Percentiles rank a stretch among this genome's conserved stretches.
Conservation (phyloP, 805 yeast species). For the Ogataea neopini region DNA sequence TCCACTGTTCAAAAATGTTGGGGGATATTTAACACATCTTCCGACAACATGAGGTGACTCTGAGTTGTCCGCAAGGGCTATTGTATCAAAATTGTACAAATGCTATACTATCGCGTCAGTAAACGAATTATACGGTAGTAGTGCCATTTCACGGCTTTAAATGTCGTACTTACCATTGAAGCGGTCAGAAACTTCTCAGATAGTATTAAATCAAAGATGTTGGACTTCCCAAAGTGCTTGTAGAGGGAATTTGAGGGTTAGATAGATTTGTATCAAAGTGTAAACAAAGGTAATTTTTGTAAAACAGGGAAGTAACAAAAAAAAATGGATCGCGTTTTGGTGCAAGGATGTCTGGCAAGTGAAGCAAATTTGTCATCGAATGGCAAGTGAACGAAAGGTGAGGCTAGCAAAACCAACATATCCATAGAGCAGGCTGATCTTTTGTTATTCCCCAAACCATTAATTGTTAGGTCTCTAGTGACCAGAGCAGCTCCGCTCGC, state of each 20-base stretch:
- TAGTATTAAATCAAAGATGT: neutral
- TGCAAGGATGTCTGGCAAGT: slow-evolving; percentile 2
- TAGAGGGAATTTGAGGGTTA: neutral
- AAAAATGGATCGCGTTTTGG: neutral
- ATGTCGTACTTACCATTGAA: no score
- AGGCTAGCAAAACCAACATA: no score
- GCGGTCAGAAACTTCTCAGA: neutral
- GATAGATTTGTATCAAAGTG: neutral
- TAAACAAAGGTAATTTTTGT: slow-evolving; percentile 4
- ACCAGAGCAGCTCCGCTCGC: no score
- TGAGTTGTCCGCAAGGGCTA: slow-evolving; percentile 11
- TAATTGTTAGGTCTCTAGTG: no score
- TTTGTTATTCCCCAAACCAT: no score
- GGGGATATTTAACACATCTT: slow-evolving; percentile 24
- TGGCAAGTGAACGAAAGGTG: no score
- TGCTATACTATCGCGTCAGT: neutral
- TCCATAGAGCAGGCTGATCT: no score
- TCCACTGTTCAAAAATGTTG: slow-evolving; percentile 18
- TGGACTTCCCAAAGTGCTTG: neutral
- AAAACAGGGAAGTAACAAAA: neutral
- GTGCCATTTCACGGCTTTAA: neutral
- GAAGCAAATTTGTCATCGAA: no score
- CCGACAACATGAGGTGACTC: slow-evolving; percentile 16
- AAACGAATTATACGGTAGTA: neutral
- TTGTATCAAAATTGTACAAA: slow-evolving; percentile 10